A percentile compares a stretch with the other conserved stretches of the same genome.
Conservation (phyloP, 148 eudicot species). For the Mesembryanthemum crystallinum region DNA sequence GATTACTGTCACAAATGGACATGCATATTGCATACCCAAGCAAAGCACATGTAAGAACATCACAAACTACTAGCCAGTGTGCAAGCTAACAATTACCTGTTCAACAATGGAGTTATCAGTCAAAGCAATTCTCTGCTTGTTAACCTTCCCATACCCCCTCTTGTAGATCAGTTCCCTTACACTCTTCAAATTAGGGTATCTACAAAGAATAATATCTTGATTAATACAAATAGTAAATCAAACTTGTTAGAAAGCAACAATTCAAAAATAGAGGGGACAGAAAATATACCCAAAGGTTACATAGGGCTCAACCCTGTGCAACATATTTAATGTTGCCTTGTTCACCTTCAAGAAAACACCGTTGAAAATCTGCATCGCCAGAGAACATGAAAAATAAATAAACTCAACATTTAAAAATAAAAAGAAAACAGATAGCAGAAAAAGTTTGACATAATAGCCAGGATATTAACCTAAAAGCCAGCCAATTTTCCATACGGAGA, state of each 20-base stretch:
- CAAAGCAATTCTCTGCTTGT: constrained; percentile 69
- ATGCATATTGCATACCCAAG: background rate
- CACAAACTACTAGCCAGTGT: background rate
- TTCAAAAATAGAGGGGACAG: background rate
- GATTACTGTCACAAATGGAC: no score
- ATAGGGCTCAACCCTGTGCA: constrained; percentile 85
- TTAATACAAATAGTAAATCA: background rate
- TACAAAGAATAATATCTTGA: constrained; percentile 14
- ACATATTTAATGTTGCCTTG: constrained; percentile 83
- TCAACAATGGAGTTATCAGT: constrained; percentile 66
- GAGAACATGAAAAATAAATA: background rate
- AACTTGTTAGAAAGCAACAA: background rate
- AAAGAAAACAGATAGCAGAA: background rate
- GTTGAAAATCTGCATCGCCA: constrained; percentile 63
- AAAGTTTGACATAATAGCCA: no score
- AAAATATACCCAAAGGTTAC: constrained; percentile 67
- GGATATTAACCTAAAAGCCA: no score
- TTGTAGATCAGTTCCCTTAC: constrained; percentile 77
- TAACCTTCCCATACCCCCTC: constrained; percentile 74
- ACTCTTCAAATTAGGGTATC: constrained; percentile 81
- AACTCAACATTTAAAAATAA: background rate
- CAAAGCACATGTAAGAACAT: background rate
- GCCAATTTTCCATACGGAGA: no score
- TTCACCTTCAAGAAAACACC: constrained; percentile 83
- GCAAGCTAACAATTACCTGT: constrained; percentile 38